Evolutionary conservation across 2,329 filamentous ascomycete genomes (phyloP).

Genomic region (Graphiopsis chlorocephala): DNA sequence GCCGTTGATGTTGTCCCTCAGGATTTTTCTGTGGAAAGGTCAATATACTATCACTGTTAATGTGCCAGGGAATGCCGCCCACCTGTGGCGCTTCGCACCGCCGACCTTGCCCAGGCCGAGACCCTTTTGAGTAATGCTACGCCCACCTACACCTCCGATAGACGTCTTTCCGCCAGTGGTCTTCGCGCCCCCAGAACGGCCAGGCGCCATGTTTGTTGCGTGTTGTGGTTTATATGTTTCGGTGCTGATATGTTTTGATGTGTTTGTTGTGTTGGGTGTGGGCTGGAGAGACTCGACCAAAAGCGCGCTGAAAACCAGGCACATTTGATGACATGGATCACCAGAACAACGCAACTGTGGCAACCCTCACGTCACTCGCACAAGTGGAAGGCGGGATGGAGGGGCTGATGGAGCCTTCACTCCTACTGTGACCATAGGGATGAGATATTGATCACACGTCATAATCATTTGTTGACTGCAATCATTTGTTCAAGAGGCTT

Average conservation of each 20-base stretch:
- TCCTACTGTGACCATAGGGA: not conserved
- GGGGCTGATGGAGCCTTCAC: not conserved
- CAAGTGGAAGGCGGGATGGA: not conserved
- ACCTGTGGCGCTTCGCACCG: constrained; percentile 2
- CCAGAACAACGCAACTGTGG: not conserved
- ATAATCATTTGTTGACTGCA: too few relatives aligned
- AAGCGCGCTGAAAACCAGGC: not conserved
- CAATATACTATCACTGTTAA: not conserved
- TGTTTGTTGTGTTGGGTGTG: not conserved
- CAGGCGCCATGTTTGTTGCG: not conserved
- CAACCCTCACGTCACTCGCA: not conserved
- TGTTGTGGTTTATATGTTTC: not conserved
- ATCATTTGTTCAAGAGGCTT: too few relatives aligned
- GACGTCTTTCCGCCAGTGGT: not conserved
- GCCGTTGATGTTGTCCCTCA: constrained; percentile 97
- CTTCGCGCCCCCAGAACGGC: not conserved
- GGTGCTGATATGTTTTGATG: not conserved
- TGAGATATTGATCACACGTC: too few relatives aligned
- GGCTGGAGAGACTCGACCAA: not conserved
- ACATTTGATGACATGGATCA: not conserved
- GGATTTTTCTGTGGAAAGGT: constrained; percentile 81
- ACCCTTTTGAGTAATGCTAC: not conserved
- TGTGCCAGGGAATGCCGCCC: not conserved
- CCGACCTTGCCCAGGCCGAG: not conserved
- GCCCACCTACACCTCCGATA: not conserved